phyloP scores from a whole-genome alignment of 202 grass and related monocot species.

The Musa balbisiana region DNA sequence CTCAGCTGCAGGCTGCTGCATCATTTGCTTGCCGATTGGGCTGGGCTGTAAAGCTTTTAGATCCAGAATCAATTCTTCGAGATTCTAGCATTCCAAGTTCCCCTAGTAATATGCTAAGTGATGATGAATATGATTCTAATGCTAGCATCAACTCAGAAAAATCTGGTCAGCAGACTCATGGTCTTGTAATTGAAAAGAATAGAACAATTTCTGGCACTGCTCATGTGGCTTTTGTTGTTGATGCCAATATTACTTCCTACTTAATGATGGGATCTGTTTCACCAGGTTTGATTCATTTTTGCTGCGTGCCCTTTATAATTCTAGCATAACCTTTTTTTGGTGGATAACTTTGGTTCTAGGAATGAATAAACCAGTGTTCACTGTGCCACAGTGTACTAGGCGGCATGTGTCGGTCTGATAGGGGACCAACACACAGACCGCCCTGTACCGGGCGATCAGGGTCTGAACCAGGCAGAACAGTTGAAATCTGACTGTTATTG shows the following conservation, averaged over 20 bases:
- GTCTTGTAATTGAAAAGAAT: constrained; percentile 46
- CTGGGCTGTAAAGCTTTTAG: constrained; percentile 85
- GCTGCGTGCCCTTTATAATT: not conserved
- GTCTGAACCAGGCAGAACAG: too few species aligned
- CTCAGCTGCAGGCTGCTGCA: constrained; percentile 80
- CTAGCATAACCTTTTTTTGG: not conserved
- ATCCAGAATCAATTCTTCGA: constrained; percentile 57
- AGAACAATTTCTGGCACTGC: constrained; percentile 55
- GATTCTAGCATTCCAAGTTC: constrained; percentile 42
- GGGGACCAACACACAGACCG: too few species aligned
- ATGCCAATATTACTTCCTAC: constrained; percentile 98
- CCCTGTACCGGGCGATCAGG: too few species aligned
- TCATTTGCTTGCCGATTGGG: constrained; percentile 93
- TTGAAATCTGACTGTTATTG: too few species aligned
- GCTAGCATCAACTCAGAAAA: constrained; percentile 78
- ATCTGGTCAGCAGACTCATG: constrained; percentile 44
- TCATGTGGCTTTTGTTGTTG: constrained; percentile 93
- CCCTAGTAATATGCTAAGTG: constrained; percentile 67
- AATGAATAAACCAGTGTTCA: not conserved
- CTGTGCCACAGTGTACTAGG: too few species aligned
- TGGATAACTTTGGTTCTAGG: not conserved
- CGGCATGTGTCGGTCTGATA: too few species aligned
- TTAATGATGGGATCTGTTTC: constrained; percentile 98
- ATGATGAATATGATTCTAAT: constrained; percentile 95
- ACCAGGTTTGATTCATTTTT: constrained; percentile 53